A percentile compares a stretch with the other conserved stretches of the same genome.
Evolutionary conservation across 148 eudicot species (phyloP).

Genomic region (Drosera capensis): DNA sequence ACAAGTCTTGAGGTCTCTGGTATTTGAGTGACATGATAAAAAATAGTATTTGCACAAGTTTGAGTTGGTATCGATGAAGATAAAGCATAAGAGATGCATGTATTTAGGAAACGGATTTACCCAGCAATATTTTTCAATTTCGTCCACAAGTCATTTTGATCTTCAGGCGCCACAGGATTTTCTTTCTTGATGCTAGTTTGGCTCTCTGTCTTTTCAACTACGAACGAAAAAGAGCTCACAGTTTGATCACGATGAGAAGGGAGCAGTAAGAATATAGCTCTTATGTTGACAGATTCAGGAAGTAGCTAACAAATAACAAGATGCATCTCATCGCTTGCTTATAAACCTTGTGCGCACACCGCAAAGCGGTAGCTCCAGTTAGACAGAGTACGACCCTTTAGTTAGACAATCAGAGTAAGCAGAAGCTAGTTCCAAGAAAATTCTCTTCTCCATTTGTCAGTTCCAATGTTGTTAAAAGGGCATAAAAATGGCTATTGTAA

Average conservation of each 20-base stretch:
- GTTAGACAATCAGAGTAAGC: too few species aligned
- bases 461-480: too few species aligned
- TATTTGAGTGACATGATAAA: neutral
- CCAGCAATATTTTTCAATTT: conserved; percentile 74
- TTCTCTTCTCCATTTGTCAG: too few species aligned
- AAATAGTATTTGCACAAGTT: neutral
- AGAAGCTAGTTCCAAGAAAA: too few species aligned
- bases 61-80: neutral
- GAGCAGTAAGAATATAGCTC: neutral
- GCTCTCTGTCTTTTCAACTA: conserved; percentile 41
- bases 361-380: too few species aligned
- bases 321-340: too few species aligned
- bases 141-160: conserved; percentile 51
- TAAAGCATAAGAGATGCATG: neutral
- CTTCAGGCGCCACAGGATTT: conserved; percentile 31
- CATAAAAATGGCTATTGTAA: too few species aligned
- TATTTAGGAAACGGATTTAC: conserved; percentile 20
- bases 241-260: neutral
- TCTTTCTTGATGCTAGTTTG: conserved; percentile 22
- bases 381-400: too few species aligned
- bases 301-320: too few species aligned
- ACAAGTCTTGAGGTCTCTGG: neutral
- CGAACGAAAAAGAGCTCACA: conserved; percentile 7
- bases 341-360: too few species aligned
- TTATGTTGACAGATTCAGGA: neutral